A percentile compares a stretch with the other conserved stretches of the same genome.
Conservation (phyloP, 768 basidiomycete genomes). For the Collybia nuda region DNA sequence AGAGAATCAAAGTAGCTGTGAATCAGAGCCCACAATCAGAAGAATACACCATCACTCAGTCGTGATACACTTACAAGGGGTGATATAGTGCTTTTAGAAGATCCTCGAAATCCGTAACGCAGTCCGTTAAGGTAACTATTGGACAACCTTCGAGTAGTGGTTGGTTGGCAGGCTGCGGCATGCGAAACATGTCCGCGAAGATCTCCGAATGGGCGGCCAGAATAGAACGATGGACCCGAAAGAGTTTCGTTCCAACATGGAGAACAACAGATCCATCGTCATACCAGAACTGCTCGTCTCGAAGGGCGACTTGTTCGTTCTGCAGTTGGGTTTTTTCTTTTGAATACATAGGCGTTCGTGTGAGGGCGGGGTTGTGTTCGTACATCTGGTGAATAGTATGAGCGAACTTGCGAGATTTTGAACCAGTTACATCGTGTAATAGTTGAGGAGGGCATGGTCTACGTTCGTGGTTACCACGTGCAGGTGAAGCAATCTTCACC, state of each 20-base stretch:
- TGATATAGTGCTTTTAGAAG: conserved; percentile 14
- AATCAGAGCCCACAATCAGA: no score
- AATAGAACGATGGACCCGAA: conserved; percentile 14
- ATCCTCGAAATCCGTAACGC: conserved; percentile 4
- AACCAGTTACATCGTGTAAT: no score
- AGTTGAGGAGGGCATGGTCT: no score
- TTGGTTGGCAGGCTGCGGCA: conserved; percentile 10
- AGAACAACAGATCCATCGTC: conserved; percentile 14
- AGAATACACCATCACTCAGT: no score
- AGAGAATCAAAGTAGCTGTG: no score
- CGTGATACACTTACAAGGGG: conserved; percentile 6
- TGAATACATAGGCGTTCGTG: no score
- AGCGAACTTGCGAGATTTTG: no score
- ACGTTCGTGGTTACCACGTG: no score
- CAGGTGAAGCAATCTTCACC: no score
- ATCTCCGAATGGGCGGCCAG: conserved; percentile 13
- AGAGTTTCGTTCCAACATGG: conserved; percentile 5
- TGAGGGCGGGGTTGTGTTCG: no score
- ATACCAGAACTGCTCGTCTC: conserved; percentile 10
- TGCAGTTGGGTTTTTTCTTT: neutral
- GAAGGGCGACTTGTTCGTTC: neutral
- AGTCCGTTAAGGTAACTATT: conserved; percentile 11
- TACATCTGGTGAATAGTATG: no score
- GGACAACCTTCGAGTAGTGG: conserved; percentile 14
- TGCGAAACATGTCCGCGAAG: conserved; percentile 15